Conservation (phyloP, 345 rosid species). For the Gossypium bickii region DNA sequence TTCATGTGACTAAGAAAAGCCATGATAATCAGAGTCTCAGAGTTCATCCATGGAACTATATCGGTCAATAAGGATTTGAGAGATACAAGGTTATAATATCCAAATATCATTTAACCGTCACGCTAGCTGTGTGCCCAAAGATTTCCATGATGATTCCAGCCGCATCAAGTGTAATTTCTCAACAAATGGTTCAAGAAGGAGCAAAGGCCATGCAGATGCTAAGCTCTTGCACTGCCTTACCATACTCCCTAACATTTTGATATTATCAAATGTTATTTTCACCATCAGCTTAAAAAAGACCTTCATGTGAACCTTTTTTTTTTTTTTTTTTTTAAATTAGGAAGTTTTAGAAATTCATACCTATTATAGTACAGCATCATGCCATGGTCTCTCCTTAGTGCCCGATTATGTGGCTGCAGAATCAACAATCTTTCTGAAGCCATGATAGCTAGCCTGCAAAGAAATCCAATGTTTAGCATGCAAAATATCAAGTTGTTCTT, state of each 20-base stretch:
- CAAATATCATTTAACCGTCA: slow-evolving; percentile 46
- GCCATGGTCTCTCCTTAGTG: slow-evolving; percentile 79
- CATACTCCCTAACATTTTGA: slow-evolving; percentile 46
- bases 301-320: not conserved
- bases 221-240: slow-evolving; percentile 81
- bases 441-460: slow-evolving; percentile 68
- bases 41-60: not conserved
- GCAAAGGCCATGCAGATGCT: slow-evolving; percentile 93
- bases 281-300: not conserved
- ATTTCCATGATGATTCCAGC: slow-evolving; percentile 61
- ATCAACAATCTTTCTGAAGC: slow-evolving; percentile 84
- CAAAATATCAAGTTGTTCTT: not conserved
- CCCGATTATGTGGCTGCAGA: slow-evolving; percentile 85
- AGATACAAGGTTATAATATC: slow-evolving; percentile 8
- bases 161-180: slow-evolving; percentile 77
- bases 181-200: slow-evolving; percentile 60
- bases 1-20: not conserved
- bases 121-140: slow-evolving; percentile 42
- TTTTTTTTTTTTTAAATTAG: not conserved
- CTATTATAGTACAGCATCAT: slow-evolving; percentile 81
- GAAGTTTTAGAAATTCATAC: slow-evolving; percentile 23
- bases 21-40: not conserved
- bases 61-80: not conserved
- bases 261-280: not conserved
- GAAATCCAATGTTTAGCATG: slow-evolving; percentile 1